Conservation (phyloP, 495 filamentous ascomycete genomes). For the Parathielavia appendiculata region DNA sequence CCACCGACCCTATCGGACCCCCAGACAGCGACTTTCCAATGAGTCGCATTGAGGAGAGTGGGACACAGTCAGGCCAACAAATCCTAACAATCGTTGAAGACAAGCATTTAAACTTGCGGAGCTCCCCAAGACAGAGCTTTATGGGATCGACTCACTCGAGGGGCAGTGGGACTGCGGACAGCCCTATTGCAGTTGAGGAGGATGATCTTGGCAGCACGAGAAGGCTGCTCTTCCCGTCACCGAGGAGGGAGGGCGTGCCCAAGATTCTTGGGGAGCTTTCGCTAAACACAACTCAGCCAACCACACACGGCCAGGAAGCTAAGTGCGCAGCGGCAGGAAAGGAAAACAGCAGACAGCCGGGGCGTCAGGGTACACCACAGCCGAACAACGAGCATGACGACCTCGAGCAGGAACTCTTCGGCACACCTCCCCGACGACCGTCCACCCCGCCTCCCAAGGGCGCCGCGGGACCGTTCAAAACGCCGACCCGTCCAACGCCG, state of each 20-base stretch:
- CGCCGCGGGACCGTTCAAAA: constrained; percentile 47
- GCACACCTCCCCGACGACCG: constrained; percentile 44
- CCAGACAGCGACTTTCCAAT: constrained; percentile 28
- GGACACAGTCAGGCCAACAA: constrained; percentile 25
- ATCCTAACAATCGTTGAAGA: constrained; percentile 31
- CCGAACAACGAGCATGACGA: constrained; percentile 38
- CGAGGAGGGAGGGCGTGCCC: constrained; percentile 53
- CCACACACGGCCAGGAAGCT: constrained; percentile 29
- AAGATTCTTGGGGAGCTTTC: constrained; percentile 55
- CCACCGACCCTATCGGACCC: constrained; percentile 44
- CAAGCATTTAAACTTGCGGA: constrained; percentile 32
- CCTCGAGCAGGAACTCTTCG: constrained; percentile 55
- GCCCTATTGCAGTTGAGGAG: constrained; percentile 58
- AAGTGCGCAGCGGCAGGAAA: constrained; percentile 40
- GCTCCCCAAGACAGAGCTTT: constrained; percentile 33
- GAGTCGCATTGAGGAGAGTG: constrained; percentile 27
- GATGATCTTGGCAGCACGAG: constrained; percentile 59
- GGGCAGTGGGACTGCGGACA: constrained; percentile 56
- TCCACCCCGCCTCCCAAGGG: constrained; percentile 59
- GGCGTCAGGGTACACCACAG: constrained; percentile 25
- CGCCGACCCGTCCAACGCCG: constrained; percentile 53
- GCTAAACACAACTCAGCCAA: constrained; percentile 51
- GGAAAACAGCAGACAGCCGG: constrained; percentile 29
- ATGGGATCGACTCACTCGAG: constrained; percentile 42
- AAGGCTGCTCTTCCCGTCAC: constrained; percentile 74